Evolutionary conservation across 2,329 filamentous ascomycete genomes (phyloP).

Genomic region (Corynespora cassiicola): DNA sequence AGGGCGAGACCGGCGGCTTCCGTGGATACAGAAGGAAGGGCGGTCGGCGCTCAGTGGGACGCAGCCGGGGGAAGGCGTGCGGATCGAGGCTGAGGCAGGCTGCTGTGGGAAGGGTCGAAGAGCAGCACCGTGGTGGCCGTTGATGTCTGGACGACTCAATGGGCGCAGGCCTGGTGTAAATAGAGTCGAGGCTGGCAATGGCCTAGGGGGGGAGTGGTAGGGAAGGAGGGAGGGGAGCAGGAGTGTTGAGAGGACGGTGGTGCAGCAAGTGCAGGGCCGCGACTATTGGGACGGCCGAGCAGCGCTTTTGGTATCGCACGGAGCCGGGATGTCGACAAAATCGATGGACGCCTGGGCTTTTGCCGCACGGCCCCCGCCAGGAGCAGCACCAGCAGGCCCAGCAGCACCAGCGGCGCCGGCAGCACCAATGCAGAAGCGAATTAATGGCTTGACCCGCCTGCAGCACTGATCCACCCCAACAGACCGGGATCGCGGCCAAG

Average conservation of each 20-base stretch:
- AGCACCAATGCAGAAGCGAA: conserved; percentile 37
- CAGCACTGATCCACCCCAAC: conserved; percentile 38
- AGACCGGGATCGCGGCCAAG: conserved; percentile 36
- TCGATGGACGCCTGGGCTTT: conserved; percentile 29
- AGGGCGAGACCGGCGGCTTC: conserved; percentile 14
- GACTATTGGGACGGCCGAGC: conserved; percentile 37
- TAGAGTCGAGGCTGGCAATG: conserved; percentile 41
- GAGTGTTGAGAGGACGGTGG: conserved; percentile 43
- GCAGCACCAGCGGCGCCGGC: too few relatives aligned
- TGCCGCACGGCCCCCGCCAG: conserved; percentile 18
- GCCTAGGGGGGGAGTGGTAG: conserved; percentile 36
- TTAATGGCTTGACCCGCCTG: conserved; percentile 22
- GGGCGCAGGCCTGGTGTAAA: conserved; percentile 34
- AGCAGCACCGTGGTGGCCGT: conserved; percentile 16
- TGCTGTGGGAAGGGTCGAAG: conserved; percentile 21
- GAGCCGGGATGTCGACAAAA: conserved; percentile 37
- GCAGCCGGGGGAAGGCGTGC: conserved; percentile 26
- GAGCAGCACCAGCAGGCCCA: too few relatives aligned
- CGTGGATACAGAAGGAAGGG: conserved; percentile 9
- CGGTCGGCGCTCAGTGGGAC: conserved; percentile 14
- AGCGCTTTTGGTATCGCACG: conserved; percentile 21
- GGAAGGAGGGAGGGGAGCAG: conserved; percentile 23
- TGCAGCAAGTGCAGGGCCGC: conserved; percentile 35
- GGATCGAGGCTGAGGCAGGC: conserved; percentile 21
- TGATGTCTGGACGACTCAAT: conserved; percentile 22